Percentiles rank a stretch among this genome's conserved stretches.
phyloP scores from a whole-genome alignment of 192 early-diverging fungal genomes.

The Entomortierella lignicola region DNA sequence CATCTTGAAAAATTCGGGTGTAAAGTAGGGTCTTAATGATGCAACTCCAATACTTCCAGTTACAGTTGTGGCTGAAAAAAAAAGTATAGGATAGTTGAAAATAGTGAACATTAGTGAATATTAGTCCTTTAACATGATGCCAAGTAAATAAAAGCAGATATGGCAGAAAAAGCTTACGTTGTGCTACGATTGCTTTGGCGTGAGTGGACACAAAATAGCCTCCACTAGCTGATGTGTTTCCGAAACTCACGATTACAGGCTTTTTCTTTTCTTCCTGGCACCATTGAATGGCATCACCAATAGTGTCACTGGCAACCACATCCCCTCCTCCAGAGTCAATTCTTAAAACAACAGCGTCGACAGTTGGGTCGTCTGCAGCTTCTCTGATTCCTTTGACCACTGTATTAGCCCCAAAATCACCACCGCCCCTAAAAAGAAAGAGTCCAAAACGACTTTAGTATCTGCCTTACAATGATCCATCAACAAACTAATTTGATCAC shows the following conservation, averaged over 20 bases:
- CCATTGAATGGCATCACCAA: slow-evolving; percentile 68
- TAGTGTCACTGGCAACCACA: slow-evolving; percentile 72
- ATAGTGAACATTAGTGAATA: background rate
- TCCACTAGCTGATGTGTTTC: slow-evolving; percentile 65
- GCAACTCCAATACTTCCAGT: slow-evolving; percentile 84
- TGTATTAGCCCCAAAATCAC: slow-evolving; percentile 55
- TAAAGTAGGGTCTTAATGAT: slow-evolving; percentile 62
- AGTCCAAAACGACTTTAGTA: too few species aligned
- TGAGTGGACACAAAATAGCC: slow-evolving; percentile 70
- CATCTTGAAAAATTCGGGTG: slow-evolving; percentile 65
- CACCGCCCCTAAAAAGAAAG: slow-evolving; percentile 45
- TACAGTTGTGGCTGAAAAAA: slow-evolving; percentile 63
- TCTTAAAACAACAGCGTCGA: slow-evolving; percentile 73
- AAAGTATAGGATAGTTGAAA: background rate
- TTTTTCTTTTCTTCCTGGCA: slow-evolving; percentile 67
- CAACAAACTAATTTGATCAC: too few species aligned
- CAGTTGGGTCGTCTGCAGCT: slow-evolving; percentile 63
- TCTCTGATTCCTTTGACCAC: slow-evolving; percentile 62
- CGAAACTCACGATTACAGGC: slow-evolving; percentile 74
- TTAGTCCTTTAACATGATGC: background rate
- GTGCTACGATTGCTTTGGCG: slow-evolving; percentile 69
- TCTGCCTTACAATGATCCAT: too few species aligned
- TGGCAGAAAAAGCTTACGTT: slow-evolving; percentile 35
- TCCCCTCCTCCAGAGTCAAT: slow-evolving; percentile 82
- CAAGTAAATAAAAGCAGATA: background rate